These are phyloP conservation scores for Thelephora ganbajun DNA, from an alignment of 768 basidiomycete genomes.

Conservation along the genomic window DNA sequence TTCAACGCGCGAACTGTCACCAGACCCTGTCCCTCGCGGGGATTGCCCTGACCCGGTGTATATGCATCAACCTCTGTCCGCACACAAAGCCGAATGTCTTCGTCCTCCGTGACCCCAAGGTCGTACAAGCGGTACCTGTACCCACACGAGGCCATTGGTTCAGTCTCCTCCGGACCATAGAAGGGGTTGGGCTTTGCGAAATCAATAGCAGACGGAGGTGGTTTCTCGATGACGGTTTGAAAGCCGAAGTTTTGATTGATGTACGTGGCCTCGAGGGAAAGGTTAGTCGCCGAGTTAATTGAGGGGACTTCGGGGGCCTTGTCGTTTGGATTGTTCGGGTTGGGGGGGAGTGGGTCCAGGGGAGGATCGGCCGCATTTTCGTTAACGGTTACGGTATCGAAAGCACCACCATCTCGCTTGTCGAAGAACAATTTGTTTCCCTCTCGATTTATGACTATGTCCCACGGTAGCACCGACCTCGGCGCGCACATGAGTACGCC, in stretches of 20 bases:
- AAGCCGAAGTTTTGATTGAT: constrained; percentile 98
- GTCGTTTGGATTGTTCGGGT: constrained; percentile 65
- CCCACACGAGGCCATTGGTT: constrained; percentile 89
- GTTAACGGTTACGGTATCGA: constrained; percentile 96
- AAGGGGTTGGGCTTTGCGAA: constrained; percentile 90
- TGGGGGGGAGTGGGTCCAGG: constrained; percentile 65
- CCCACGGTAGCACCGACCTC: constrained; percentile 95
- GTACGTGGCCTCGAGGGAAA: constrained; percentile 95
- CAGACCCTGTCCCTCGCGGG: constrained; percentile 58
- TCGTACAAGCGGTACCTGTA: constrained; percentile 96
- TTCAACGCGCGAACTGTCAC: constrained; percentile 92
- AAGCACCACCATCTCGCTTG: constrained; percentile 94
- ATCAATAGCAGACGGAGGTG: constrained; percentile 49
- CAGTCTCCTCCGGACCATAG: constrained; percentile 85
- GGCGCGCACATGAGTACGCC: constrained; percentile 93
- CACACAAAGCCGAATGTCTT: constrained; percentile 81
- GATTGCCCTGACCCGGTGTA: constrained; percentile 42
- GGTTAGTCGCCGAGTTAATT: constrained; percentile 86
- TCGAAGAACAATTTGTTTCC: constrained; percentile 92
- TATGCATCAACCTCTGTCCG: constrained; percentile 96
- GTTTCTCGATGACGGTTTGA: constrained; percentile 76
- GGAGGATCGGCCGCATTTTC: constrained; percentile 96
- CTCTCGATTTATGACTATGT: constrained; percentile 89
- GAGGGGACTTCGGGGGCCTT: constrained; percentile 62
- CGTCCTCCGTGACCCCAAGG: constrained; percentile 79